These are phyloP conservation scores for Hansenula sp. DNA, from an alignment of 1,139 yeast genomes.

Conservation along the genomic window DNA sequence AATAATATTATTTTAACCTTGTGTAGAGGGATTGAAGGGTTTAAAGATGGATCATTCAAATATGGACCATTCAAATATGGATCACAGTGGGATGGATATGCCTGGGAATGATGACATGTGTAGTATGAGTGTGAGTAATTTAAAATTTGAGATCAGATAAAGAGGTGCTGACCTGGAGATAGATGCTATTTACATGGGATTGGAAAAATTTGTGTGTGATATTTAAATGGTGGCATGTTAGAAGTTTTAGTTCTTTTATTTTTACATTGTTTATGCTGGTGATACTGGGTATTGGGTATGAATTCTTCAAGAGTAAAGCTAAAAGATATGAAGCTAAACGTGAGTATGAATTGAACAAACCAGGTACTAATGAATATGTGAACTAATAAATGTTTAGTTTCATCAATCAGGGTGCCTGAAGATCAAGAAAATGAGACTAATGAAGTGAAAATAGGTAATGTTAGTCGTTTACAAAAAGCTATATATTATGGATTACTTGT, in stretches of 20 bases:
- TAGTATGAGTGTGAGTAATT: constrained; percentile 12
- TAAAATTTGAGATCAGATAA: too few relatives aligned
- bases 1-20: too few relatives aligned
- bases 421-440: constrained; percentile 6
- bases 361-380: not conserved
- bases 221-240: constrained; percentile 77
- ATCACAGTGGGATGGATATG: constrained; percentile 31
- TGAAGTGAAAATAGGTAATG: constrained; percentile 3
- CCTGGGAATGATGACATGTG: constrained; percentile 27
- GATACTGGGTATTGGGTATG: constrained; percentile 55
- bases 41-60: constrained; percentile 7
- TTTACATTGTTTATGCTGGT: constrained; percentile 48
- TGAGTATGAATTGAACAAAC: constrained; percentile 7
- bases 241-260: constrained; percentile 45
- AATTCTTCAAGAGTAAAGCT: constrained; percentile 41
- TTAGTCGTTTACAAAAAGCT: constrained; percentile 25
- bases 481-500: constrained; percentile 67
- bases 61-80: constrained; percentile 21
- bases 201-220: constrained; percentile 69
- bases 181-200: constrained; percentile 83
- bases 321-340: constrained; percentile 18
- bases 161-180: too few relatives aligned
- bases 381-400: constrained; percentile 4
- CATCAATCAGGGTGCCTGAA: constrained; percentile 7
- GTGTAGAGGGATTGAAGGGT: not conserved